These are phyloP conservation scores for Bipolaris zeicola DNA, from an alignment of 2,329 filamentous ascomycete species.

Conservation along the genomic window DNA sequence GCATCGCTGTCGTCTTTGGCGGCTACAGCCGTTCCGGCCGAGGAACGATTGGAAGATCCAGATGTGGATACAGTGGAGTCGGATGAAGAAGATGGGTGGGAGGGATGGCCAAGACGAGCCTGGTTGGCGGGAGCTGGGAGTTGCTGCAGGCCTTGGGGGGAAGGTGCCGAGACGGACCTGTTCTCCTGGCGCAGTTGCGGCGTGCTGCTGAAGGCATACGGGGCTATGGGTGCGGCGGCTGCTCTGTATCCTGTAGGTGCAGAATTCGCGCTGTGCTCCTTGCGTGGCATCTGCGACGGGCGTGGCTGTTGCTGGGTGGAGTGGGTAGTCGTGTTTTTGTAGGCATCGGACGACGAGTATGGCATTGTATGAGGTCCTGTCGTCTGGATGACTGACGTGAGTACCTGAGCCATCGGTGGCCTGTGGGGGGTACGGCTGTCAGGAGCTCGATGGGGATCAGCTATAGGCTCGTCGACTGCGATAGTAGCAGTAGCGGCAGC, in stretches of 20 bases:
- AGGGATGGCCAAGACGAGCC: slow-evolving; percentile 43
- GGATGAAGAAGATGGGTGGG: slow-evolving; percentile 50
- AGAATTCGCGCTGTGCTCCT: slow-evolving; percentile 51
- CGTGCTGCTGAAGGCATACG: slow-evolving; percentile 57
- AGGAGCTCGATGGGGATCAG: slow-evolving; percentile 28
- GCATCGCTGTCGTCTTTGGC: slow-evolving; percentile 58
- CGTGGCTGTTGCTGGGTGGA: slow-evolving; percentile 48
- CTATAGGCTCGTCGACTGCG: slow-evolving; percentile 19
- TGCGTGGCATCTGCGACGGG: slow-evolving; percentile 50
- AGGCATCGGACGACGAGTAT: slow-evolving; percentile 56
- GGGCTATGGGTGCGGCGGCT: slow-evolving; percentile 54
- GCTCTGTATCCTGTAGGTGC: slow-evolving; percentile 50
- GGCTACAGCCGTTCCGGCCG: slow-evolving; percentile 37
- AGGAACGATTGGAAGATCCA: slow-evolving; percentile 57
- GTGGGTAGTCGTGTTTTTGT: slow-evolving; percentile 48
- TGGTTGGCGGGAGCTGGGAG: slow-evolving; percentile 28
- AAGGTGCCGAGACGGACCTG: slow-evolving; percentile 60
- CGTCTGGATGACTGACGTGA: slow-evolving; percentile 55
- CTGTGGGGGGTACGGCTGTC: slow-evolving; percentile 24
- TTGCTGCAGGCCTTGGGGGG: slow-evolving; percentile 49
- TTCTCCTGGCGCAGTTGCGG: slow-evolving; percentile 63
- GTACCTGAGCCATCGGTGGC: slow-evolving; percentile 52
- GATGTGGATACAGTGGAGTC: slow-evolving; percentile 55
- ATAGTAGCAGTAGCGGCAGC: slow-evolving; percentile 18
- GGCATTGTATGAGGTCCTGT: slow-evolving; percentile 57